Evolutionary conservation across 2,329 filamentous ascomycete species (phyloP).

Genomic region (Sarocladiaceae sp.): DNA sequence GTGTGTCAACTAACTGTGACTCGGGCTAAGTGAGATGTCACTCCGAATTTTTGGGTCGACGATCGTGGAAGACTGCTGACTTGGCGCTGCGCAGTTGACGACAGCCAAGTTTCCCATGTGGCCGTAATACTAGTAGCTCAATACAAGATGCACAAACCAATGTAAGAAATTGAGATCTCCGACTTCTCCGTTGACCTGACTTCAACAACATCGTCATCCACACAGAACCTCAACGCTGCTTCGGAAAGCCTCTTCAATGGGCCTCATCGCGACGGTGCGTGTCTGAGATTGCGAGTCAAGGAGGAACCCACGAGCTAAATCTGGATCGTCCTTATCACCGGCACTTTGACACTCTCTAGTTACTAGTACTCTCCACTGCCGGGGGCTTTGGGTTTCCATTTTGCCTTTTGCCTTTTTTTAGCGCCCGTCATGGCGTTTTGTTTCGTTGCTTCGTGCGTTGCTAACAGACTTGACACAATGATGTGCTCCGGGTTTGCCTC

Average conservation of each 20-base stretch:
- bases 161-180: not conserved
- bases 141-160: not conserved
- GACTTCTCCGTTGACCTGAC: not conserved
- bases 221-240: constrained; percentile 3
- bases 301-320: not conserved
- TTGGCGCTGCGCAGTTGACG: not conserved
- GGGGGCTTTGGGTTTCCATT: no score
- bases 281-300: not conserved
- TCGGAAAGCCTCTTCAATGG: not conserved
- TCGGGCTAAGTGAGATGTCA: not conserved
- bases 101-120: not conserved
- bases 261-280: not conserved
- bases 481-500: constrained; percentile 1
- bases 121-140: not conserved
- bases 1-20: constrained; percentile 1
- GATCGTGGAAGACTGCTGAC: not conserved
- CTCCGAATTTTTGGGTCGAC: not conserved
- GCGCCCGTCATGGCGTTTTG: not conserved
- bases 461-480: constrained; percentile 2
- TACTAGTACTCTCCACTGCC: not conserved
- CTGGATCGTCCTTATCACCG: constrained; percentile 1
- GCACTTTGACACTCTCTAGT: not conserved
- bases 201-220: not conserved
- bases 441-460: constrained; percentile 2
- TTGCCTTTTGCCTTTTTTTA: constrained; percentile 4